Conservation (phyloP, 2,329 filamentous ascomycete species). For the Cercospora sesami region DNA sequence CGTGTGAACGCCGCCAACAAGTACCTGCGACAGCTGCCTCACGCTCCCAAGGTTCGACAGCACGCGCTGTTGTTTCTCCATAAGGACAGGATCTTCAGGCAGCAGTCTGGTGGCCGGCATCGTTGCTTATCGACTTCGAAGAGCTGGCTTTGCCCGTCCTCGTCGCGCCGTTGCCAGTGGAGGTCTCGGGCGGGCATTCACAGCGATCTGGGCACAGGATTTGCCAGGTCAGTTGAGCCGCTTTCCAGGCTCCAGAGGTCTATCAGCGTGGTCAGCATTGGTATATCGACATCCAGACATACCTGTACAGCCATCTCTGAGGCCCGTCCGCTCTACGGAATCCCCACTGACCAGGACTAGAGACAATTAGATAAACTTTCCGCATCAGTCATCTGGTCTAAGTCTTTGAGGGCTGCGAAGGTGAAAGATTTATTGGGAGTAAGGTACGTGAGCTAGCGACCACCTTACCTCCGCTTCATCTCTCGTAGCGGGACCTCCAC, state of each 20-base stretch:
- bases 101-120: not conserved
- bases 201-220: not conserved
- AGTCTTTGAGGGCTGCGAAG: not conserved
- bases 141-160: not conserved
- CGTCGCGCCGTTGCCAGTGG: not conserved
- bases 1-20: not conserved
- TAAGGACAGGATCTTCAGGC: not conserved
- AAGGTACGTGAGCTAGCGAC: not conserved
- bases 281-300: not conserved
- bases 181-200: not conserved
- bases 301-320: not conserved
- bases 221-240: not conserved
- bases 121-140: not conserved
- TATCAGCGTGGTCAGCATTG: not conserved
- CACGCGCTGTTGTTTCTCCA: not conserved
- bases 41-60: not conserved
- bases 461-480: not conserved
- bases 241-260: not conserved
- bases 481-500: not conserved
- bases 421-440: not conserved
- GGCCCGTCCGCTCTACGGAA: not conserved
- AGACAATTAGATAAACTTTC: not conserved
- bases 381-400: not conserved
- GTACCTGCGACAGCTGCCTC: not conserved
- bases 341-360: not conserved